Evolutionary conservation across 768 basidiomycete genomes (phyloP), one percentile per base, ranked within the genome.

Genomic region (Naematelia aurantialba): DNA sequence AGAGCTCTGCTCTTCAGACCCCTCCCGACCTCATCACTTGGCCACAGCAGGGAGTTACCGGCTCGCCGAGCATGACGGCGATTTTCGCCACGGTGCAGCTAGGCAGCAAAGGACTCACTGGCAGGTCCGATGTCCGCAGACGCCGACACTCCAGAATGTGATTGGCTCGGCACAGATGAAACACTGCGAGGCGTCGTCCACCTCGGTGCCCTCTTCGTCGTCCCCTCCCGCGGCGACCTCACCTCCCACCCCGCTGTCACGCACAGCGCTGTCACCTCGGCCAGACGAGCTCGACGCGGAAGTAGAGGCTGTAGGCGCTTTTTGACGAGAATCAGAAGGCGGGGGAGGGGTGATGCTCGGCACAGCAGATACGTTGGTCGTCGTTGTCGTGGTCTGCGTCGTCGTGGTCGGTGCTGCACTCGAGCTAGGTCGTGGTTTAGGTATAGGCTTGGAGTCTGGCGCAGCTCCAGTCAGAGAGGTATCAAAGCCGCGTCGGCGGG

Each of bases 121-220:
- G 80, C 94, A 98, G 2, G 91, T 97, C 52, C 89, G 81, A 73
- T 99, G 94, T 74, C 91, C 90, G 79, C 94, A 99, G 55, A 87
- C 84, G 17, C 92, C 87, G 27, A 96, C 79, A 4, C 89, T 84
- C 76, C 87, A 91, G 73, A 90, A 94, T 72, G 88, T 91, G 77
- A 94, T 86, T 3, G 87, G 87, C 69, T 97, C 91, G 0, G 92
- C 92, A 71, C 94, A 96, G 77, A 97, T 97, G 84, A 86, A 94
- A 79, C 94, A 97, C 19, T 59, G 52, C 8, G 56, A 52, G 49
- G 54, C 54, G 52, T 70, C 67, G 45, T 73, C 71, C 4, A 58
- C 54, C 12, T 50, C 59, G 3, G 62, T 49, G 22, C 45, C 58
- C 31, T 56, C 19, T 3, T 48, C 58, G 12, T 44, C 60, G 4